Base-by-base conservation (phyloP, 2,329 filamentous ascomycete species). In the Hypoxylon sp. region DNA sequence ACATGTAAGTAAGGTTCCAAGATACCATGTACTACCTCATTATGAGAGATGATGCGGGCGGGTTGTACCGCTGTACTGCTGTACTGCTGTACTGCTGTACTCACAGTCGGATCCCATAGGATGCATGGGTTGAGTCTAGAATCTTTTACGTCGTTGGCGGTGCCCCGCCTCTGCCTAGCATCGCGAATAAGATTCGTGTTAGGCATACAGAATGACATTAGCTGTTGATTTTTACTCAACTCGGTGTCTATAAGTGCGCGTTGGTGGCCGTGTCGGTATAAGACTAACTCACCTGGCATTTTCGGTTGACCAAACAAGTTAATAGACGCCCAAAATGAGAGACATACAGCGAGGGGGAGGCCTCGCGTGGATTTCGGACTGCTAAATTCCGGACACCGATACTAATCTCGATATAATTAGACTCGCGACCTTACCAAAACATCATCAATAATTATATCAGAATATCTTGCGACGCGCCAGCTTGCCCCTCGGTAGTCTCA, bases 161-260 rank as follows among this genome's bases (percentile, higher is more conserved):
- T 42, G 52, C 52, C 35, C 52, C 52, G 52, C 52, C 52, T 42
- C 37, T 29, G 52, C 17, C 50, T 27, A 54, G 52, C 21, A 27
- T 54, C 19, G 17, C 35, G 27, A 54, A 11, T 42, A 21, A n/a
- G 51, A 37, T 27, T 27, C 13, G 2, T 11, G 17, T 29, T 39
- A 37, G 13, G 35, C 6, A 37, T 37, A 21, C 17, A 21, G 17
- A 44, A 19, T 3, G 4, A 19, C 19, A 29, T 54, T 15, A 29
- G 35, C n/a, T 10, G 51, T 54, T 39, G 15, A 17, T n/a, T 29
- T 29, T 39, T 24, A 17, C 19, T 44, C 6, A 4, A 24, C 11
- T 37, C 11, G 35, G 13, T n/a, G 2, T 15, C 13, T 21, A 8
- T 6, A 42, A 53, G 6, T 42, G 29, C 15, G 7, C 17, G 32